These are phyloP conservation scores for Gaertneriomyces semiglobifer DNA, from an alignment of 192 early-diverging fungal genomes.

Conservation along the genomic window DNA sequence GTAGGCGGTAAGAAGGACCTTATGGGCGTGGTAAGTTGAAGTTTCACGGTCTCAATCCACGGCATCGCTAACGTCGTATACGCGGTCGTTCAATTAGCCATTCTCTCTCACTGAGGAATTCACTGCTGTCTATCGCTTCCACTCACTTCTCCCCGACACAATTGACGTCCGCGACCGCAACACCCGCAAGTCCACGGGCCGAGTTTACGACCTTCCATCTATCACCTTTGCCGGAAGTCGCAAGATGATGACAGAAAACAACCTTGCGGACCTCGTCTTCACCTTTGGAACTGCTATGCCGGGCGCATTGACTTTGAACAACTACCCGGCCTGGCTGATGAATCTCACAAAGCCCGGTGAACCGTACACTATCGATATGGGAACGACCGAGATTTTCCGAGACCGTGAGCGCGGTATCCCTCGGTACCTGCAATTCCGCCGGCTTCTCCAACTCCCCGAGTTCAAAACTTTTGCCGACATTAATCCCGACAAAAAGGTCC, in stretches of 20 bases:
- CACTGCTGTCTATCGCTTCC: conserved; percentile 32
- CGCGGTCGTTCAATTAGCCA: not conserved
- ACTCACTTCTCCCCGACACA: conserved; percentile 35
- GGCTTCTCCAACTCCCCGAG: conserved; percentile 6
- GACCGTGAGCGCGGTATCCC: conserved; percentile 37
- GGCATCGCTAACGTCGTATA: not conserved
- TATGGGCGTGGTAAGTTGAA: not conserved
- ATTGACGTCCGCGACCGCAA: conserved; percentile 23
- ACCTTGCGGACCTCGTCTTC: conserved; percentile 17
- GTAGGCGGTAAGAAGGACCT: conserved; percentile 1
- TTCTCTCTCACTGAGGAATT: conserved; percentile 35
- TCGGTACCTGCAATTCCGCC: conserved; percentile 30
- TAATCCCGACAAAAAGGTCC: conserved; percentile 10
- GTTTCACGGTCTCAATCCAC: not conserved
- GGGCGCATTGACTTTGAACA: conserved; percentile 37
- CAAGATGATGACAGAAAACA: conserved; percentile 14
- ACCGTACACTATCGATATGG: conserved; percentile 22
- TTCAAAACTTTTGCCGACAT: conserved; percentile 25
- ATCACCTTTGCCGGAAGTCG: conserved; percentile 22
- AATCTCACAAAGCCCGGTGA: conserved; percentile 25
- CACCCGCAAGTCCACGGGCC: conserved; percentile 11
- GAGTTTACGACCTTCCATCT: conserved; percentile 9
- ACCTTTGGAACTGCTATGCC: conserved; percentile 30
- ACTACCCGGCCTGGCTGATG: conserved; percentile 30
- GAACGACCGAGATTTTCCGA: conserved; percentile 32